Percentiles rank a stretch among this genome's conserved stretches.
These are phyloP conservation scores for Allium cepa DNA, from an alignment of 106 monocot genomes.

Conservation along the genomic window DNA sequence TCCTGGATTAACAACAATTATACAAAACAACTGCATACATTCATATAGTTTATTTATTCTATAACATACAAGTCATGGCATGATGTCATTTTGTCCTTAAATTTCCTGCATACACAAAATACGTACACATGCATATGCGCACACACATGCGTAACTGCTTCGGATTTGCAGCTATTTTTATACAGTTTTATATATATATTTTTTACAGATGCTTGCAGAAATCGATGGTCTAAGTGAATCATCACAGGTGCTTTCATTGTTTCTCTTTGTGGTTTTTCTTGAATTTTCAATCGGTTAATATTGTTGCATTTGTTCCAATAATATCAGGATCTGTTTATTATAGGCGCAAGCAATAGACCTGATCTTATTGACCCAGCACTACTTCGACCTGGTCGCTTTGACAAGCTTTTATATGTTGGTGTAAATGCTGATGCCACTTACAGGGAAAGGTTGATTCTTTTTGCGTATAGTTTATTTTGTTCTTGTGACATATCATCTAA, in stretches of 20 bases:
- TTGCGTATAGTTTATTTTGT: neutral
- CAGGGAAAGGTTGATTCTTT: conserved; percentile 57
- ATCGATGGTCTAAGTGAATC: conserved; percentile 87
- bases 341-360: conserved; percentile 94
- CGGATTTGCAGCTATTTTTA: no score
- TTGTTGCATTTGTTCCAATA: neutral
- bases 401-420: conserved; percentile 93
- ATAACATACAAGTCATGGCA: no score
- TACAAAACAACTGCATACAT: no score
- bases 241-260: conserved; percentile 37
- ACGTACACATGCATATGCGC: no score
- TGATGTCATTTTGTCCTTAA: no score
- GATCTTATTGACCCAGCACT: conserved; percentile 95
- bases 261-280: neutral
- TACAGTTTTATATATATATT: neutral
- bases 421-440: conserved; percentile 76
- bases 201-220: conserved; percentile 82
- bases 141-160: no score
- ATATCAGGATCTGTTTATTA: conserved; percentile 82
- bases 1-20: no score
- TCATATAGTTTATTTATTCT: no score
- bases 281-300: neutral
- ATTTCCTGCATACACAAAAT: no score
- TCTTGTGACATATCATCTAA: neutral
- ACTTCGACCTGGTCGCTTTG: conserved; percentile 83